phyloP scores from a whole-genome alignment of 2,329 filamentous ascomycete genomes.

The Leptodontidium sp. region DNA sequence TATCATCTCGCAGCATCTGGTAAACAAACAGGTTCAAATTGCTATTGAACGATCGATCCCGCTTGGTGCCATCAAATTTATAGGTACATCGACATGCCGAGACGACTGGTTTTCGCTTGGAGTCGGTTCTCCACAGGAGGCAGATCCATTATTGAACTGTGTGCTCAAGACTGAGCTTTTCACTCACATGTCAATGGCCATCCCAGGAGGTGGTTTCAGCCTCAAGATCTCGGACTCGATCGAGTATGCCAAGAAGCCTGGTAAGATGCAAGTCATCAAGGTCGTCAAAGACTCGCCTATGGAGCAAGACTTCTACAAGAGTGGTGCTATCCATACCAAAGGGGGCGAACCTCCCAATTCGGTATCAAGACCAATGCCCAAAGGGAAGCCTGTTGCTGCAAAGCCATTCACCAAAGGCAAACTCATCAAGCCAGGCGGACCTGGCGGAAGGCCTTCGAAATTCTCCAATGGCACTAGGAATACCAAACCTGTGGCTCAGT shows the following conservation, averaged over 20 bases:
- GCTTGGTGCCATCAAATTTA: slow-evolving; percentile 86
- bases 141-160: slow-evolving; percentile 93
- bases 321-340: slow-evolving; percentile 85
- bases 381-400: slow-evolving; percentile 83
- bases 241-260: slow-evolving; percentile 97
- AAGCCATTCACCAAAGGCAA: slow-evolving; percentile 94
- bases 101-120: slow-evolving; percentile 98
- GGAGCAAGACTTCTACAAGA: slow-evolving; percentile 89
- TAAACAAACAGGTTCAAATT: slow-evolving; percentile 84
- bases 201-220: slow-evolving; percentile 79
- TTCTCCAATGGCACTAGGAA: slow-evolving; percentile 56
- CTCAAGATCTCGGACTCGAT: slow-evolving; percentile 85
- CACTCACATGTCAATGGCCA: slow-evolving; percentile 83
- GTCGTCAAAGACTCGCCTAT: slow-evolving; percentile 85
- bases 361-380: slow-evolving; percentile 83
- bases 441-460: slow-evolving; percentile 80
- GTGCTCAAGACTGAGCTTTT: slow-evolving; percentile 98
- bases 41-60: slow-evolving; percentile 82
- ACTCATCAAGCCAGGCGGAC: slow-evolving; percentile 89
- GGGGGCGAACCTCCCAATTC: slow-evolving; percentile 86
- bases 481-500: slow-evolving; percentile 45
- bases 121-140: slow-evolving; percentile 86
- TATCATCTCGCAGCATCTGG: slow-evolving; percentile 83
- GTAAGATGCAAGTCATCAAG: slow-evolving; percentile 89
- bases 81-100: slow-evolving; percentile 80